A percentile compares a stretch with the other conserved stretches of the same genome.
phyloP scores from a whole-genome alignment of 805 yeast species.

The Tetrapisispora iriomotensis region DNA sequence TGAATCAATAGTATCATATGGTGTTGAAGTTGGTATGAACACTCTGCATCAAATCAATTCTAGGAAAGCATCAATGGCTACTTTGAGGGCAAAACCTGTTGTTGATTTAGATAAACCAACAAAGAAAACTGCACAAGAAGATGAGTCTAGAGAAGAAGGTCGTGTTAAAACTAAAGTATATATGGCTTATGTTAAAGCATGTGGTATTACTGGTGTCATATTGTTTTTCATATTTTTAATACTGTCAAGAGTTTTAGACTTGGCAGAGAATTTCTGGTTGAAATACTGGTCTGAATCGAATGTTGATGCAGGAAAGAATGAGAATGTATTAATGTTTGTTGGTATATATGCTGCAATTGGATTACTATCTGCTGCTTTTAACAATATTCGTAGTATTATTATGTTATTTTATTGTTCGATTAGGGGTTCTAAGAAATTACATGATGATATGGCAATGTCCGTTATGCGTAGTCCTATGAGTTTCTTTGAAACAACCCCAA shows the following conservation, averaged over 20 bases:
- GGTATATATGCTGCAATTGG: conserved; percentile 49
- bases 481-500: conserved; percentile 60
- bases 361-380: conserved; percentile 39
- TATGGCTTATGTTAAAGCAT: conserved; percentile 46
- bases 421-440: conserved; percentile 46
- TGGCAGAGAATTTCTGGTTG: conserved; percentile 50
- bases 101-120: conserved; percentile 21
- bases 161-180: conserved; percentile 47
- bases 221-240: conserved; percentile 31
- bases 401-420: conserved; percentile 47
- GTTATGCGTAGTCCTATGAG: conserved; percentile 53
- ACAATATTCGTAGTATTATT: conserved; percentile 37
- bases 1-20: conserved; percentile 1
- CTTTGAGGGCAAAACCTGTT: conserved; percentile 38
- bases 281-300: conserved; percentile 58
- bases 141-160: conserved; percentile 50
- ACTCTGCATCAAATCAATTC: conserved; percentile 10
- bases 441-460: conserved; percentile 45
- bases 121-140: conserved; percentile 37
- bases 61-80: conserved; percentile 56
- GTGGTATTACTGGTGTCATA: conserved; percentile 43
- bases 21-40: conserved; percentile 4
- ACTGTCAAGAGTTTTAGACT: conserved; percentile 29
- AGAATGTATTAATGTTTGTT: conserved; percentile 38
- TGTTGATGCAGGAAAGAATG: conserved; percentile 34